These are phyloP conservation scores for Fusarium marasasianum DNA, from an alignment of 2,329 filamentous ascomycete genomes.

Conservation along the genomic window DNA sequence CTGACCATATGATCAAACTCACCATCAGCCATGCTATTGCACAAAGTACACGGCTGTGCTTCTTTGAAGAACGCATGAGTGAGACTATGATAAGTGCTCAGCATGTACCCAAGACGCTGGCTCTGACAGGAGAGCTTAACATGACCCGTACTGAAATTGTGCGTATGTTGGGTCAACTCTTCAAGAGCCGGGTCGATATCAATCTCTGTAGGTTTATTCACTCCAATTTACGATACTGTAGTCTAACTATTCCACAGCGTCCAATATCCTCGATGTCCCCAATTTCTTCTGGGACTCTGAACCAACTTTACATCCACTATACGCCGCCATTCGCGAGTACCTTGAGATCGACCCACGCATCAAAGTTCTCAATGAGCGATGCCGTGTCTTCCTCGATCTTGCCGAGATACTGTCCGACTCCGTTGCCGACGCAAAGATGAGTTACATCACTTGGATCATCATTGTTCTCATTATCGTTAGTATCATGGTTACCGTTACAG, in stretches of 20 bases:
- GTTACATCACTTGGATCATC: conserved; percentile 95
- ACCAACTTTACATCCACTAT: conserved; percentile 92
- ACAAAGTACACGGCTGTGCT: conserved; percentile 94
- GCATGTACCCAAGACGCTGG: conserved; percentile 87
- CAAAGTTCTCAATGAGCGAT: conserved; percentile 96
- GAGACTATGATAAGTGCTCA: conserved; percentile 94
- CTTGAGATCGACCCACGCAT: conserved; percentile 97
- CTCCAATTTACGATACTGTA: too few species aligned
- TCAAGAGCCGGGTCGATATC: conserved; percentile 94
- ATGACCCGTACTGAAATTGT: conserved; percentile 94
- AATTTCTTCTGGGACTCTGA: conserved; percentile 99
- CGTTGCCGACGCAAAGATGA: conserved; percentile 95
- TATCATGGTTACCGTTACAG: conserved; percentile 89
- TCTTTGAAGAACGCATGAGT: conserved; percentile 96
- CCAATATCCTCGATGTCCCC: conserved; percentile 93
- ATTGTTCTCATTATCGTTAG: conserved; percentile 92
- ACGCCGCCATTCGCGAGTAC: conserved; percentile 94
- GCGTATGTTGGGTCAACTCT: conserved; percentile 87
- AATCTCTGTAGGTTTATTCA: conserved; percentile 81
- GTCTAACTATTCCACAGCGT: conserved; percentile 64
- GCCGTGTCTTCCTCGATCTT: conserved; percentile 93
- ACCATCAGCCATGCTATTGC: conserved; percentile 97
- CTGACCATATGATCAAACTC: conserved; percentile 98
- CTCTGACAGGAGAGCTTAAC: conserved; percentile 87
- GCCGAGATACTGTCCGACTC: conserved; percentile 94